Evolutionary conservation across 1,284 basidiomycete genomes (phyloP), one percentile per base, ranked within the genome.

Genomic region (Melampsora americana): DNA sequence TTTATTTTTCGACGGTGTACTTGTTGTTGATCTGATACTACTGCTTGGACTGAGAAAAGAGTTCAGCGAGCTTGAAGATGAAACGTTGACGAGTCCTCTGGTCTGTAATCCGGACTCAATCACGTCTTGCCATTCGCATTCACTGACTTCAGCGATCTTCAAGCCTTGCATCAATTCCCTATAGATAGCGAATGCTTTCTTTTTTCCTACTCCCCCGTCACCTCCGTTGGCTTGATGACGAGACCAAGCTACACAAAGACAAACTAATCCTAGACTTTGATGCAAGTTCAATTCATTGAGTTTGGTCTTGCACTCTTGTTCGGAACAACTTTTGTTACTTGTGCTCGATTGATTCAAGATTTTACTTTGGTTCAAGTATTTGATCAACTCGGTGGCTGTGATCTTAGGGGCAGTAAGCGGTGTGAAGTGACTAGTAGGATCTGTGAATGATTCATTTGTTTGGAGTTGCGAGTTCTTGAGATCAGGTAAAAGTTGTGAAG

Each of bases 71-170:
- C 9, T 44, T 14, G 42, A 11, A 3, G 42, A 44, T 44, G 42
- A 44, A 39, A 64, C 35, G n/a, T 42, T 62, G 4, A 75, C 56
- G 20, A 75, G 60, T 44, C 72, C 72, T 46, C 46, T 46, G 14
- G 65, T 75, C 50, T 67, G 65, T 2, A 75, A 56, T 16, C 72
- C 66, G 1, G 72, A 67, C 26, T 75, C 72, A n/a, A 75, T 56
- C 11, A 75, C 50, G 18, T 75, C 72, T 50, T 35, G 26, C 72
- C 72, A 75, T 68, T 75, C 72, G 50, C 72, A 67, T 62, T 75
- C 72, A 68, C 72, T 75, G 4, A 75, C 50, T 16, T 64, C 53
- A n/a, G 23, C 44, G 64, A 73, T 44, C 42, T 73, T 35, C 71
- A 62, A 39, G 66, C 46, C 50, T 72, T 73, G 64, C 61, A 73